Evolutionary conservation across 495 filamentous ascomycete genomes (phyloP), one percentile per base, ranked within the genome.

Genomic region (Halenospora varia): DNA sequence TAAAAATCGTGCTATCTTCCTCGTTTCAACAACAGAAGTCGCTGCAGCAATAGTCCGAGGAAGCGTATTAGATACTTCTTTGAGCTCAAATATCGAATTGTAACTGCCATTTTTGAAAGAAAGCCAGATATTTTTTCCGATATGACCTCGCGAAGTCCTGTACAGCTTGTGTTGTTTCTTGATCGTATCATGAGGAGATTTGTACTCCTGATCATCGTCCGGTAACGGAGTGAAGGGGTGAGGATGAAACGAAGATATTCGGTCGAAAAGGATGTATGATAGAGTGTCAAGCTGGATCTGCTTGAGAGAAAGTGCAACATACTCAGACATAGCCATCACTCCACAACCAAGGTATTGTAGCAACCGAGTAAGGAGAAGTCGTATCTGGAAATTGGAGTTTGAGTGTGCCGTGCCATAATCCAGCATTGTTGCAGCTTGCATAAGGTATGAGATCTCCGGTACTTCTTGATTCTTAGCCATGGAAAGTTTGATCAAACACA

Each of bases 171-270:
- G 57, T 17, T 69, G 70, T 15, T 73, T 62, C 48, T 52, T 10
- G 10, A 68, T 25, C 10, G 56, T 22, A 3, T 45, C 41, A 11
- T 47, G 18, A n/a, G 60, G 55, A 24, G 52, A 52, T 22, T 24
- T 29, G 17, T 42, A 22, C 35, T 25, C 40, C 17, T 49, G 29
- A 58, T 71, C 63, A 6, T 25, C 45, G 25, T 48, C 59, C 0
- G 47, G 15, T 17, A 55, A 39, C 22, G 61, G 18, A 18, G 58
- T 51, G 53, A 79, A 75, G 45, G 74, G 55, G 0, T 69, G 72
- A 0, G 79, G 79, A n/a, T 77, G 70, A 4, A 80, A 66, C 11
- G 67, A 71, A n/a, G 77, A 79, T 53, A 83, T 67, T 23, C 80
- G 69, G 63, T 83, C 80, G 25, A 76, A 71, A 25, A 75, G 74